Evolutionary conservation across 176 grass and related monocot genomes (phyloP).

Genomic region (barley (Hordeum vulgare)): MorexV3_pseudomolecules_assembly NC_058524.1:596625724-596626223

Average conservation of each 20-base stretch:
- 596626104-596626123: background rate
- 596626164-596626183: background rate
- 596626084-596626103: background rate
- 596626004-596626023: no score
- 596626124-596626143: background rate
- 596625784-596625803: background rate
- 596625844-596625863: no score
- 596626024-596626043: no score
- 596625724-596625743: conserved; percentile 56
- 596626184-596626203: background rate
- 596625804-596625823: no score
- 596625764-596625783: background rate
- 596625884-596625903: no score
- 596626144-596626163: background rate
- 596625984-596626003: no score
- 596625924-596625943: no score
- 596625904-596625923: no score
- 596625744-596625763: conserved; percentile 10
- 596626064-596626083: background rate
- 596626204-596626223: background rate
- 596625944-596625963: no score
- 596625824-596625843: no score
- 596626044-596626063: background rate
- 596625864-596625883: no score
- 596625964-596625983: no score